Evolutionary conservation across 768 basidiomycete genomes (phyloP).

Genomic region (Russula abietina): DNA sequence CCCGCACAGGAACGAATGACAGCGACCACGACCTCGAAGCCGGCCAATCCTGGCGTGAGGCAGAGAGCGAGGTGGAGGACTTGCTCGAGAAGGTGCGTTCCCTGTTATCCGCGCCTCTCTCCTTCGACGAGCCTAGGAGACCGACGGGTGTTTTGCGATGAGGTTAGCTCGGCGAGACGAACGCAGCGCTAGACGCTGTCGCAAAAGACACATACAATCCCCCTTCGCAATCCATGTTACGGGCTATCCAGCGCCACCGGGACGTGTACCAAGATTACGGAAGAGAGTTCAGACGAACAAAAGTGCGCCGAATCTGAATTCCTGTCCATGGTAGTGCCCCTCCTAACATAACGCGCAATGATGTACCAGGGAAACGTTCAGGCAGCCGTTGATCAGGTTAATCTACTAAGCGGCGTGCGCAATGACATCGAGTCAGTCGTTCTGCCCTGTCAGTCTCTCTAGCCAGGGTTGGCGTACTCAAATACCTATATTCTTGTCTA

Average conservation of each 20-base stretch:
- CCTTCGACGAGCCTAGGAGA: conserved; percentile 12
- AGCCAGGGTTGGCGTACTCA: not conserved
- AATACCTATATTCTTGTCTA: conserved; percentile 30
- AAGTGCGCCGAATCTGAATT: conserved; percentile 41
- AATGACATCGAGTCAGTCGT: conserved; percentile 87
- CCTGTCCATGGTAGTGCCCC: no score
- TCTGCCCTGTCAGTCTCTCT: not conserved
- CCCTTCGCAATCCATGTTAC: conserved; percentile 77
- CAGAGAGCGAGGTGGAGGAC: conserved; percentile 84
- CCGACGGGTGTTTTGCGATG: conserved; percentile 23
- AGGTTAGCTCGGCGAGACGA: conserved; percentile 75
- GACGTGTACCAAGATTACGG: conserved; percentile 86
- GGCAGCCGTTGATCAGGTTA: conserved; percentile 78
- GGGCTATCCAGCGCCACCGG: conserved; percentile 84
- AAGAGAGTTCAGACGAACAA: conserved; percentile 79
- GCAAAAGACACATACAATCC: conserved; percentile 61
- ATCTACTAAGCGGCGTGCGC: conserved; percentile 82
- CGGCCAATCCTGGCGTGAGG: conserved; percentile 66
- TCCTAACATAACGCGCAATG: not conserved
- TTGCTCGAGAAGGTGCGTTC: conserved; percentile 70
- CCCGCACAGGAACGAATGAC: conserved; percentile 39
- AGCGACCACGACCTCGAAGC: conserved; percentile 55
- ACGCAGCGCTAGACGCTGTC: conserved; percentile 67
- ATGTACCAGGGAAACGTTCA: conserved; percentile 70
- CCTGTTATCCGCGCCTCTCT: not conserved